Base-by-base conservation (phyloP, 2,329 filamentous ascomycete species). In the Colletotrichum tanaceti region DNA sequence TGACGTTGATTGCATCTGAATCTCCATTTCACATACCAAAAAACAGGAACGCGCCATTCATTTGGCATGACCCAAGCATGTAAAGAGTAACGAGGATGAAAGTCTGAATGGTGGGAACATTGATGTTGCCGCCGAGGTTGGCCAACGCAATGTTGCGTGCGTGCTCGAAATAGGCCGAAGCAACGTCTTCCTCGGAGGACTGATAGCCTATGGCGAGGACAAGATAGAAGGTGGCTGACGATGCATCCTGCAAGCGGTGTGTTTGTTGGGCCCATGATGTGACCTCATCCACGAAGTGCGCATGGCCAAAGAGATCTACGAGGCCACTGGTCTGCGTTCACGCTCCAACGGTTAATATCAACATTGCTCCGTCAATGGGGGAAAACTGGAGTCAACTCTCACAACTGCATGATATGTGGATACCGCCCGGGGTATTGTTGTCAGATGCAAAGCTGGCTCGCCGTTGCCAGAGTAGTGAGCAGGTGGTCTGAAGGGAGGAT, bases 51-150 rank as follows among this genome's bases (percentile, higher is more conserved):
- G 84, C 84, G 1, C 84, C 84, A 64, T 86, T 87, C 73, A 87
- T 85, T 72, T 87, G 85, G 60, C 84, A 86, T 4, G 85, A 81
- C 35, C 83, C 82, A 4, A 87, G 82, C 82, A 86, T 86, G 75
- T 86, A 86, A 9, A 87, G 71, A 0, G 84, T 85, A 43, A 86
- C 78, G 16, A 87, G 79, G 0, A 82, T 77, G 46, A 86, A 86
- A 0, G 80, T 81, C 69, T 86, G 84, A 0, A 86, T 82, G 0
- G 83, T 86, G 9, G 79, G 80, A 4, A 85, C 79, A 47, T 84
- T 82, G 28, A 86, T 74, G 64, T 84, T 83, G 7, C 81, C 82
- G 24, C 79, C 80, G 10, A 87, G 78, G 11, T 79, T 80, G 0
- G 78, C 76, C 6, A 84, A 79, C 0, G 85, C 84, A 11, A 80